Conservation (phyloP, 2,329 filamentous ascomycete species). For the Talaromyces sp. region DNA sequence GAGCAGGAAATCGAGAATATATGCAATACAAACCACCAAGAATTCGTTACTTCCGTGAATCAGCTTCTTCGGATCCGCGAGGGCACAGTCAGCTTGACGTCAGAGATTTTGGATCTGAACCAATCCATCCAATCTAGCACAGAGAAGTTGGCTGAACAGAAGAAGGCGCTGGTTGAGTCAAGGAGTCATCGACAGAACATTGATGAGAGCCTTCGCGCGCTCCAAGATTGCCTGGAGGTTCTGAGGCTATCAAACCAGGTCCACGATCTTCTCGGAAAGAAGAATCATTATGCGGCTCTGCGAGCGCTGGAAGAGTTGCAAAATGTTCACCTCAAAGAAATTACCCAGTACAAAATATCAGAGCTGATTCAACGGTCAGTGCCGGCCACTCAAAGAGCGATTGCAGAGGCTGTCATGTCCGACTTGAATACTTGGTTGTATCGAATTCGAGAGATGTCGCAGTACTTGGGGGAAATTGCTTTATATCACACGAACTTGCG, state of each 20-base stretch:
- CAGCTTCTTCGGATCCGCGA: constrained; percentile 89
- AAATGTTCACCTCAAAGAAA: constrained; percentile 91
- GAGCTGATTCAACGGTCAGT: constrained; percentile 96
- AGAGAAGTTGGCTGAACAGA: constrained; percentile 89
- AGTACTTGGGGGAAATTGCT: constrained; percentile 91
- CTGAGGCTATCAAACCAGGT: constrained; percentile 89
- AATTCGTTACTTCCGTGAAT: constrained; percentile 90
- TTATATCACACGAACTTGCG: constrained; percentile 94
- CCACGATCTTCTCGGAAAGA: constrained; percentile 84
- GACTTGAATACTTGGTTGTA: constrained; percentile 97
- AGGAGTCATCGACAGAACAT: constrained; percentile 92
- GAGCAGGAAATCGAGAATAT: constrained; percentile 91
- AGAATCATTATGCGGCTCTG: constrained; percentile 92
- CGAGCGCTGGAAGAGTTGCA: constrained; percentile 93
- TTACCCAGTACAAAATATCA: constrained; percentile 90
- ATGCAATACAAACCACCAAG: constrained; percentile 92
- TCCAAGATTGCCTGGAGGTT: constrained; percentile 89
- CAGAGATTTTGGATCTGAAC: constrained; percentile 87
- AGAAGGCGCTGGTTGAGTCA: constrained; percentile 89
- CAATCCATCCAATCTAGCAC: constrained; percentile 94
- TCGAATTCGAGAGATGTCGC: constrained; percentile 89
- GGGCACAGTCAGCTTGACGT: constrained; percentile 80
- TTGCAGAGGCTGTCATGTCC: constrained; percentile 94
- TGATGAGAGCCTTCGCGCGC: constrained; percentile 80
- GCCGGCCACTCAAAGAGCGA: constrained; percentile 83